Base-by-base conservation (phyloP, 106 monocot genomes). In the Xerophyta viscosa region DNA sequence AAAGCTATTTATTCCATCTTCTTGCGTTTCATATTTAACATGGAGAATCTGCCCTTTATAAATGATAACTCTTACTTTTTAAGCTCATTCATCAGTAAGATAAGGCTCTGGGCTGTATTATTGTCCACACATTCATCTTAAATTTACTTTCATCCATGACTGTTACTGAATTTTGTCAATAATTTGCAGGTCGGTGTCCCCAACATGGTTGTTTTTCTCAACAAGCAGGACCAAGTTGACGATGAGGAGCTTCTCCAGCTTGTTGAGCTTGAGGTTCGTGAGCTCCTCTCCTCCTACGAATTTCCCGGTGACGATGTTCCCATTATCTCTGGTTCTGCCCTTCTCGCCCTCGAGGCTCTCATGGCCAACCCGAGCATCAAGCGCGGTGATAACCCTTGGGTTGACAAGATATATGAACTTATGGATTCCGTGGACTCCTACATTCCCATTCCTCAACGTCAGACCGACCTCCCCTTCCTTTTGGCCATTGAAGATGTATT, bases 301-400 rank as follows among this genome's bases (percentile, higher is more conserved):
- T 96, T 88, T 56, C 84, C 84, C 24, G 94, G 94, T 9, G 94
- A 96, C 33, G 88, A 96, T 11, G 60, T 85, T 24, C 94, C 94
- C 8, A 96, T 96, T 23, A 54, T 85, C 60, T 70, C 81, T 8
- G 94, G 94, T 54, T 96, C 94, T 0, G 94, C 94, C 15, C 81
- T 88, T 30, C 70, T 76, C 27, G 94, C 94, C 18, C 84, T 96
- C n/a, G 88, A 88, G 59, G 80, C 80, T 8, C 74, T 88, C 25
- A 68, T 81, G 74, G 75, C 66, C 22, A 81, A 88, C 27, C 88
- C 88, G 0, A 46, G 6, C 14, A 66, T 84, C 29, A 88, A 88
- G 63, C 80, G 88, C 8, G 92, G 92, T 8, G 92, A 92, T 0
- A 45, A 92, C 51, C 24, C 67, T 12, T 92, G 92, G 92, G 92